These are phyloP conservation scores for Cystodermella granulosa DNA, from an alignment of 1,284 basidiomycete genomes.

Conservation along the genomic window DNA sequence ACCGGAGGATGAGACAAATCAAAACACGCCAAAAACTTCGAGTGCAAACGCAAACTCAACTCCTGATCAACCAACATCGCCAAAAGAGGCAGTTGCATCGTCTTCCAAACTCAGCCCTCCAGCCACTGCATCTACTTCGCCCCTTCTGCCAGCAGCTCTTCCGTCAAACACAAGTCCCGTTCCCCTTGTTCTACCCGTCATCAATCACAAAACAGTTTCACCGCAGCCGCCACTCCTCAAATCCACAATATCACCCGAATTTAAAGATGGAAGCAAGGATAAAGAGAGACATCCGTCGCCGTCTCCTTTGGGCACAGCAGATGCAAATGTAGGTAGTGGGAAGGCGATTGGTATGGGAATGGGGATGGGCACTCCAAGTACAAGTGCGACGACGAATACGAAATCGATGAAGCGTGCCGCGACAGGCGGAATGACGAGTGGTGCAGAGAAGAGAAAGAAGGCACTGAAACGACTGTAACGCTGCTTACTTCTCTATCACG, in stretches of 20 bases:
- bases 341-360: constrained; percentile 30
- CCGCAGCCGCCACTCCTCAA: constrained; percentile 39
- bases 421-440: constrained; percentile 44
- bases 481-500: background rate
- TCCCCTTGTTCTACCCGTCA: constrained; percentile 18
- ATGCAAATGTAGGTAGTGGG: constrained; percentile 56
- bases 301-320: constrained; percentile 60
- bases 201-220: constrained; percentile 38
- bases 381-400: constrained; percentile 32
- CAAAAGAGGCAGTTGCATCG: constrained; percentile 16
- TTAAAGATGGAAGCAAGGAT: constrained; percentile 36
- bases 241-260: constrained; percentile 37
- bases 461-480: constrained; percentile 67
- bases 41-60: constrained; percentile 20
- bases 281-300: constrained; percentile 61
- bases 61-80: constrained; percentile 8
- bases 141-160: constrained; percentile 11
- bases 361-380: constrained; percentile 31
- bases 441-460: constrained; percentile 77
- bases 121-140: constrained; percentile 7
- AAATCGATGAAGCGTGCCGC: constrained; percentile 70
- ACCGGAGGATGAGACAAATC: constrained; percentile 24
- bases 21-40: constrained; percentile 7
- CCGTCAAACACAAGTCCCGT: constrained; percentile 5
- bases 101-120: constrained; percentile 9